Evolutionary conservation across 306 rosid species (phyloP), one percentile per base, ranked within the genome.

Genomic region (Potentilla sterilis): DNA sequence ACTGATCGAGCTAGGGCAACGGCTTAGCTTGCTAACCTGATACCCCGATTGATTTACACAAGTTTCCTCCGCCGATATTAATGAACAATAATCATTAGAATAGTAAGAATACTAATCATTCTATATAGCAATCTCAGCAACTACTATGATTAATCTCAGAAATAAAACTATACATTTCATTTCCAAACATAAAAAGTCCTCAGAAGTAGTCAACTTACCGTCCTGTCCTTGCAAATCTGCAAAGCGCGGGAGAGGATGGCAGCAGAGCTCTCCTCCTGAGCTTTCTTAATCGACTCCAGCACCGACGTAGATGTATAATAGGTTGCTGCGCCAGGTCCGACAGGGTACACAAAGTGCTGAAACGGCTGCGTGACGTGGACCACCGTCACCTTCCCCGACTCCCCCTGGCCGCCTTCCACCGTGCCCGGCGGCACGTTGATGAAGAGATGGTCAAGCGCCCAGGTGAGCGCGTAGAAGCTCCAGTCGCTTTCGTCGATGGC

Each of bases 401-500:
- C 76, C 32, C 63, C 77, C 46, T 47, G 58, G 12, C 38, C 52
- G 15, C 57, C 67, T 38, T 81, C 77, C 58, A 28, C 40, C n/a
- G n/a, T 51, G 8, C 22, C 42, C 24, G 70, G 44, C 5, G 38
- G 28, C 28, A 28, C 41, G 11, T 64, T 18, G 1, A 38, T 61
- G 6, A 86, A 74, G 62, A 87, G 83, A 67, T 81, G 77, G 64
- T 87, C 78, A 2, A 89, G 84, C 19, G 86, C 85, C 92, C 97
- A 91, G 69, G 75, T 67, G 2, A 89, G 92, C 8, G 91, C 91
- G 70, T 87, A 80, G 75, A 82, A 86, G 80, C 97, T 91, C 3
- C 70, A 82, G 1, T 87, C 92, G 54, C 94, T 91, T 72, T 87
- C 91, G 44, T 91, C 97, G 11, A 91, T 37, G 1, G 90, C 92